Percentiles rank a stretch among this genome's conserved stretches.
Evolutionary conservation across 2,329 filamentous ascomycete species (phyloP).

Genomic region (Ophiostoma quercus): DNA sequence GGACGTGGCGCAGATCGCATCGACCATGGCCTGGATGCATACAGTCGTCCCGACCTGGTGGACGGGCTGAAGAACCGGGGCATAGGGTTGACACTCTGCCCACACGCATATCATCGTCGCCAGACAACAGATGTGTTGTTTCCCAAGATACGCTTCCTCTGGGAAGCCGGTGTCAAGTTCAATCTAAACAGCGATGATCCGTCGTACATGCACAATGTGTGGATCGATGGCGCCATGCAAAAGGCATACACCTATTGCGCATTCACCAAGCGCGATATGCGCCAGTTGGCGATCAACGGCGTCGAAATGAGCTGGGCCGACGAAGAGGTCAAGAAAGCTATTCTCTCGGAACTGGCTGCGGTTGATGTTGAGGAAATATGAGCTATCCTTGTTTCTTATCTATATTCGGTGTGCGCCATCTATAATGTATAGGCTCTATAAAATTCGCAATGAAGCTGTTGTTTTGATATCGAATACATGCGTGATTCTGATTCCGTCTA

Average conservation of each 20-base stretch:
- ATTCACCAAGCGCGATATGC: neutral
- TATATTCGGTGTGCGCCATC: neutral
- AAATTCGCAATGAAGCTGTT: neutral
- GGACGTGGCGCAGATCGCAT: slow-evolving; percentile 11
- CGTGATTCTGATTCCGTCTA: neutral
- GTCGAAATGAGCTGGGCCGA: slow-evolving; percentile 4
- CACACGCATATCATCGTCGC: slow-evolving; percentile 10
- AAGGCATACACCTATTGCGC: slow-evolving; percentile 8
- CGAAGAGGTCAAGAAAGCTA: neutral
- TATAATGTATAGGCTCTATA: slow-evolving; percentile 12
- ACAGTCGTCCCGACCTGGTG: slow-evolving; percentile 4
- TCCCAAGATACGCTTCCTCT: neutral
- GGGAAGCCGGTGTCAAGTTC: slow-evolving; percentile 10
- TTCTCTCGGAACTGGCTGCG: neutral
- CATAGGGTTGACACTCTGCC: neutral
- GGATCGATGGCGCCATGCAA: slow-evolving; percentile 14
- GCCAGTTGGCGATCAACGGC: slow-evolving; percentile 1
- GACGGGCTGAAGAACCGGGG: neutral
- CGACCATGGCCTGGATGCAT: slow-evolving; percentile 14
- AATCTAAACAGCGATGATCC: neutral
- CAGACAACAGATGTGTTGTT: slow-evolving; percentile 1
- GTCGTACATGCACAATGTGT: neutral
- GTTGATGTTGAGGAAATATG: neutral
- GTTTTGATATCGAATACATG: neutral
- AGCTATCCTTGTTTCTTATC: neutral